Base-by-base conservation (phyloP, 169 alveolate genomes). In the Amoebophrya sp. region DNA sequence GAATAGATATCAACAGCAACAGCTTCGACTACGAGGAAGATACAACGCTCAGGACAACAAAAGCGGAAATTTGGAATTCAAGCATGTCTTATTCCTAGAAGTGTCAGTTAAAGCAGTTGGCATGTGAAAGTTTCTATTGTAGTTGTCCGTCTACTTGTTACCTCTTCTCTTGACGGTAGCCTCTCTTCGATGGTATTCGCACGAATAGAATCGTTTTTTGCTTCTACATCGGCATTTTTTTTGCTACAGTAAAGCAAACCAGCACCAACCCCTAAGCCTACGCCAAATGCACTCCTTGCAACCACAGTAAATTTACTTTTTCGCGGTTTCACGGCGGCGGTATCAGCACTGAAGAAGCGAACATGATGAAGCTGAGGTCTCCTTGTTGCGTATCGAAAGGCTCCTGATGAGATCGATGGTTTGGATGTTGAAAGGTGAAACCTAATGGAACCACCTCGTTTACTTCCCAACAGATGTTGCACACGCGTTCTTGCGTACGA, bases 21-120 rank as follows among this genome's bases (percentile, higher is more conserved):
- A n/a, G n/a, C n/a, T n/a, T n/a, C n/a, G n/a, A n/a, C n/a, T n/a
- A n/a, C n/a, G n/a, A n/a, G n/a, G n/a, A n/a, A n/a, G n/a, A n/a
- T n/a, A n/a, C n/a, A n/a, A n/a, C 14, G 93, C 93, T n/a, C 93
- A 41, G 33, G 90, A 77, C 54, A 90, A 90, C 0, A 91, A 55
- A 55, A 55, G 24, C 78, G 34, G 29, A 55, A 24, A 14, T 6
- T 40, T 78, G 14, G 36, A 33, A 39, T 23, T 6, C 10, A 6
- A 33, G 10, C 34, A 18, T 2, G 90, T 91, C 93, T 90, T 91
- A 77, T 76, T 91, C 89, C 33, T 91, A 38, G 55, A 76, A 41
- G 55, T 90, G 6, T 40, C 33, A 41, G 55, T 90, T 90, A 76
- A 90, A 39, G n/a, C 54, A 34, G 3, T 33, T 26, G 34, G 40